phyloP scores from a whole-genome alignment of 805 yeast genomes.

The Nematodospora valgi region DNA sequence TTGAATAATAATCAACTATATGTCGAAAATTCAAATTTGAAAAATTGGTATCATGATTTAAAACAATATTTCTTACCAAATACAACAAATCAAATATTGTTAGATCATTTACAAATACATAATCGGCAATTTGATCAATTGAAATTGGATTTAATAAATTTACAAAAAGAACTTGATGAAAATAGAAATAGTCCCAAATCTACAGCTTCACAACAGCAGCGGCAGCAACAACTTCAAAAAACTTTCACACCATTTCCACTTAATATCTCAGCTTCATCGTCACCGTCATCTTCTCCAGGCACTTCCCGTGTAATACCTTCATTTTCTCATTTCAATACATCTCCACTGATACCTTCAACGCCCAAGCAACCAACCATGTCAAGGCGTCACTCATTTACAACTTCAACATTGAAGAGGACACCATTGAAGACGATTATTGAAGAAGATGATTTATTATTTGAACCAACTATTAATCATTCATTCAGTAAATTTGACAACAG shows the following conservation, averaged over 20 bases:
- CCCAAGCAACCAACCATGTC: slow-evolving; percentile 1
- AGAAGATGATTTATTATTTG: slow-evolving; percentile 7
- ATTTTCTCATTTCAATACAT: not conserved
- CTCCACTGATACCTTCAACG: not conserved
- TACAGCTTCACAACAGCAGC: not conserved
- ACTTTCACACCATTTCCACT: slow-evolving; percentile 10
- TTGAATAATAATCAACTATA: slow-evolving; percentile 5
- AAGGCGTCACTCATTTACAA: slow-evolving; percentile 2
- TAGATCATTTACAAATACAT: slow-evolving; percentile 6
- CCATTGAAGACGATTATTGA: slow-evolving; percentile 9
- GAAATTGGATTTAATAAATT: slow-evolving; percentile 5
- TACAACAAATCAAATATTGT: slow-evolving; percentile 7
- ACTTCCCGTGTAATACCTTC: slow-evolving; percentile 2
- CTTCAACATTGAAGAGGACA: not conserved
- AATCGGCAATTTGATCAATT: slow-evolving; percentile 7
- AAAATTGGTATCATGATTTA: slow-evolving; percentile 8
- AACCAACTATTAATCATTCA: not conserved
- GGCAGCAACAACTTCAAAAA: not conserved
- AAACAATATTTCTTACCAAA: slow-evolving; percentile 8
- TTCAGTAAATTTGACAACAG: slow-evolving; percentile 1
- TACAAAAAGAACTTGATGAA: slow-evolving; percentile 2
- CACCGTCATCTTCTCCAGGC: slow-evolving; percentile 4
- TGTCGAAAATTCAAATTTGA: slow-evolving; percentile 1
- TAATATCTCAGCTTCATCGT: slow-evolving; percentile 3
- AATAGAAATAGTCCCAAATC: not conserved